Conservation (phyloP, 164 flowering plant species). For the Dillenia turbinata region DNA sequence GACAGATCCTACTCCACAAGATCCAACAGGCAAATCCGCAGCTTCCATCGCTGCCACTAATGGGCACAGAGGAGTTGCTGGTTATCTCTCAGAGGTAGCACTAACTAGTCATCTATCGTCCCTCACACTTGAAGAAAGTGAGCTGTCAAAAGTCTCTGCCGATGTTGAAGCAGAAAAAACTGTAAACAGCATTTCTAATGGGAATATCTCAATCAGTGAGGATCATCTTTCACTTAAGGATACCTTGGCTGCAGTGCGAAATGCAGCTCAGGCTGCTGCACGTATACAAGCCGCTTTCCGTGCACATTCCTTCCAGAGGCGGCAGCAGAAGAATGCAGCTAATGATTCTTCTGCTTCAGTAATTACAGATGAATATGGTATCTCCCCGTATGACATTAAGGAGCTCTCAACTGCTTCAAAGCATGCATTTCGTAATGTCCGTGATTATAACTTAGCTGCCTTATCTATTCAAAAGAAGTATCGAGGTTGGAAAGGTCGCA, state of each 20-base stretch:
- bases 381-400: slow-evolving; percentile 41
- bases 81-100: slow-evolving; percentile 88
- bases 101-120: slow-evolving; percentile 85
- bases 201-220: slow-evolving; percentile 26
- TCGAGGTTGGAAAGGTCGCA: slow-evolving; percentile 88
- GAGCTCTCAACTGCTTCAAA: slow-evolving; percentile 64
- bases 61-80: slow-evolving; percentile 92
- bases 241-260: slow-evolving; percentile 79
- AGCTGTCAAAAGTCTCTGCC: slow-evolving; percentile 71
- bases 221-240: slow-evolving; percentile 66
- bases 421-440: slow-evolving; percentile 42
- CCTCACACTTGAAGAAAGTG: slow-evolving; percentile 72
- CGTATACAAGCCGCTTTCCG: slow-evolving; percentile 94
- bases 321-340: slow-evolving; percentile 41
- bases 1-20: slow-evolving; percentile 79
- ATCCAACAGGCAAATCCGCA: slow-evolving; percentile 71
- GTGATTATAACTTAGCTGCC: slow-evolving; percentile 68
- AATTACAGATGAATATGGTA: slow-evolving; percentile 47
- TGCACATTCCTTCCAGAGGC: slow-evolving; percentile 83
- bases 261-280: slow-evolving; percentile 97
- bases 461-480: slow-evolving; percentile 93
- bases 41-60: slow-evolving; percentile 70
- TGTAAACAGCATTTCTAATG: slow-evolving; percentile 41
- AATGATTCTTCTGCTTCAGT: slow-evolving; percentile 3
- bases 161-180: slow-evolving; percentile 73